A percentile compares a stretch with the other conserved stretches of the same genome.
phyloP scores from a whole-genome alignment of 2,329 filamentous ascomycete genomes.

The Dryadomyces quercus-mongolicae region DNA sequence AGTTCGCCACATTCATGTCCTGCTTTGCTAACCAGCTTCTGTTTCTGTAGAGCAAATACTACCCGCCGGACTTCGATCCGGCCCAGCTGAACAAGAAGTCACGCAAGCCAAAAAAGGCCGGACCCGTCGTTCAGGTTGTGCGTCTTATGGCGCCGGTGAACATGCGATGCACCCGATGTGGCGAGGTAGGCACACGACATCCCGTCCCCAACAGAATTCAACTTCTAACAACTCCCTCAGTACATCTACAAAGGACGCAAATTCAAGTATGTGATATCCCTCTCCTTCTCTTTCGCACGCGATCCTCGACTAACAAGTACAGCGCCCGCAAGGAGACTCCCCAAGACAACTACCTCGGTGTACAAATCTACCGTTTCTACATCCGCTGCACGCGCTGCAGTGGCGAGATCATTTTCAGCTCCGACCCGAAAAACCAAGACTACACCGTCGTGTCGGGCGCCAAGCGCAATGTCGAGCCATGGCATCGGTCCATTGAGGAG shows the following conservation, averaged over 20 bases:
- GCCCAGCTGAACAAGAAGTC: slow-evolving; percentile 59
- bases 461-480: slow-evolving; percentile 86
- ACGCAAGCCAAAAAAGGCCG: slow-evolving; percentile 48
- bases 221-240: neutral
- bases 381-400: slow-evolving; percentile 81
- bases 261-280: slow-evolving; percentile 49
- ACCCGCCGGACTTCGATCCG: slow-evolving; percentile 78
- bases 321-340: slow-evolving; percentile 77
- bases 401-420: slow-evolving; percentile 83
- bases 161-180: slow-evolving; percentile 50
- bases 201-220: neutral
- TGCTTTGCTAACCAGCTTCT: neutral
- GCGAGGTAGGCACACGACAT: slow-evolving; percentile 9
- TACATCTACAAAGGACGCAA: slow-evolving; percentile 52
- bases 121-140: slow-evolving; percentile 74
- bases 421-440: slow-evolving; percentile 90
- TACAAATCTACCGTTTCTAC: slow-evolving; percentile 83
- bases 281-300: neutral
- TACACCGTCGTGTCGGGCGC: slow-evolving; percentile 64
- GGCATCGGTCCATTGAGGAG: slow-evolving; percentile 60
- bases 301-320: neutral
- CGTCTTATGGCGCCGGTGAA: slow-evolving; percentile 82
- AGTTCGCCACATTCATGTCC: neutral
- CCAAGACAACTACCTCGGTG: slow-evolving; percentile 78
- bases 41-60: slow-evolving; percentile 16